phyloP scores from a whole-genome alignment of 2,329 filamentous ascomycete genomes.

The Chrysosporium keratinophilum region DNA sequence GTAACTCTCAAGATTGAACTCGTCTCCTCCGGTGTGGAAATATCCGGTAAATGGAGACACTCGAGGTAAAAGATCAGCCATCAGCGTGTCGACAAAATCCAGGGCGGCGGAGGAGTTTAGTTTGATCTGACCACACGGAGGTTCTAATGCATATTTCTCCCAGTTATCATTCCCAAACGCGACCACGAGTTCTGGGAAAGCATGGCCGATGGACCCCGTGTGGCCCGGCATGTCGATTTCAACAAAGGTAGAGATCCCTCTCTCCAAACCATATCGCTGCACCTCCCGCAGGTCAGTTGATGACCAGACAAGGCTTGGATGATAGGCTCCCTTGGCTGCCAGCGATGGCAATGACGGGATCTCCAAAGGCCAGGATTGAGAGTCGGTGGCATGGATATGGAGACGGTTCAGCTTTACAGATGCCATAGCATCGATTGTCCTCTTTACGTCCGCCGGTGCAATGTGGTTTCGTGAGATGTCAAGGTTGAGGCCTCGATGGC shows the following conservation, averaged over 20 bases:
- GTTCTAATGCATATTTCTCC: constrained; percentile 45
- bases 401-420: constrained; percentile 42
- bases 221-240: constrained; percentile 78
- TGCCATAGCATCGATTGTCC: constrained; percentile 62
- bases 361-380: constrained; percentile 55
- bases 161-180: constrained; percentile 48
- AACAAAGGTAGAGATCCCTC: constrained; percentile 60
- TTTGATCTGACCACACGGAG: constrained; percentile 55
- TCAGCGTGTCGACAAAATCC: constrained; percentile 60
- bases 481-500: constrained; percentile 68
- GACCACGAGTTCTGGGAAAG: constrained; percentile 61
- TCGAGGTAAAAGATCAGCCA: constrained; percentile 66
- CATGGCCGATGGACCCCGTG: constrained; percentile 55
- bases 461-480: constrained; percentile 68
- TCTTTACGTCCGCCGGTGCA: constrained; percentile 55
- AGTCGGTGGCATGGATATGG: constrained; percentile 41
- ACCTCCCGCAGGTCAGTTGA: constrained; percentile 54
- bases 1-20: constrained; percentile 69
- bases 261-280: constrained; percentile 58
- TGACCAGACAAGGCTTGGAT: constrained; percentile 55
- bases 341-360: constrained; percentile 58
- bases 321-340: constrained; percentile 63
- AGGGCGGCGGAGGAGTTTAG: constrained; percentile 63
- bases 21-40: constrained; percentile 82
- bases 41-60: constrained; percentile 58